A percentile compares a stretch with the other conserved stretches of the same genome.
Conservation (phyloP, 2,329 filamentous ascomycete species). For the Ophiocordyceps camponoti-leonardi region DNA sequence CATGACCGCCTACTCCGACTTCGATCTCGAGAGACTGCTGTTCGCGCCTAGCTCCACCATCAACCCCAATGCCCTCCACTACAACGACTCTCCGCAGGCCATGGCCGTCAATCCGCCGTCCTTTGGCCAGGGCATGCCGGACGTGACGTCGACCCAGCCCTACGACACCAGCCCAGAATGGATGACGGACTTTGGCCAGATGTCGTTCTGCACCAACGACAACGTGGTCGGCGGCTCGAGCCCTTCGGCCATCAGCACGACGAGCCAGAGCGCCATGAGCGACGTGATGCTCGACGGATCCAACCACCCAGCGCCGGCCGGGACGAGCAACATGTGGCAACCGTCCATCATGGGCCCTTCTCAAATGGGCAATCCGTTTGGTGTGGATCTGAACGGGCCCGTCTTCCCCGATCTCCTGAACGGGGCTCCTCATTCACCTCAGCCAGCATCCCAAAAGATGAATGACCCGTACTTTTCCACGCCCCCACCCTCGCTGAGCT, state of each 20-base stretch:
- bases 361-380: slow-evolving; percentile 51
- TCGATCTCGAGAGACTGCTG: slow-evolving; percentile 32
- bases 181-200: slow-evolving; percentile 63
- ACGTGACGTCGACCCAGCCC: slow-evolving; percentile 38
- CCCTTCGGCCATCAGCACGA: slow-evolving; percentile 87
- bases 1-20: slow-evolving; percentile 42
- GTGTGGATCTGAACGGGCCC: slow-evolving; percentile 55
- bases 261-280: slow-evolving; percentile 79
- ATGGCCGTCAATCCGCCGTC: slow-evolving; percentile 47
- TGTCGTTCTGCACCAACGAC: slow-evolving; percentile 56
- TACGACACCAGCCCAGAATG: slow-evolving; percentile 72
- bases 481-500: slow-evolving; percentile 55
- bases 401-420: slow-evolving; percentile 64
- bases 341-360: slow-evolving; percentile 52
- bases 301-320: slow-evolving; percentile 39
- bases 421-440: slow-evolving; percentile 59
- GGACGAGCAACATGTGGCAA: slow-evolving; percentile 49
- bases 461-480: slow-evolving; percentile 66
- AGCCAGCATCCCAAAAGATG: slow-evolving; percentile 51
- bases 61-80: slow-evolving; percentile 64
- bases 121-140: slow-evolving; percentile 38
- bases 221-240: slow-evolving; percentile 83
- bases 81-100: slow-evolving; percentile 58
- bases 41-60: slow-evolving; percentile 53
- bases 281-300: slow-evolving; percentile 81